Conservation (phyloP, 495 filamentous ascomycete species). For the Aspergillus affinis region DNA sequence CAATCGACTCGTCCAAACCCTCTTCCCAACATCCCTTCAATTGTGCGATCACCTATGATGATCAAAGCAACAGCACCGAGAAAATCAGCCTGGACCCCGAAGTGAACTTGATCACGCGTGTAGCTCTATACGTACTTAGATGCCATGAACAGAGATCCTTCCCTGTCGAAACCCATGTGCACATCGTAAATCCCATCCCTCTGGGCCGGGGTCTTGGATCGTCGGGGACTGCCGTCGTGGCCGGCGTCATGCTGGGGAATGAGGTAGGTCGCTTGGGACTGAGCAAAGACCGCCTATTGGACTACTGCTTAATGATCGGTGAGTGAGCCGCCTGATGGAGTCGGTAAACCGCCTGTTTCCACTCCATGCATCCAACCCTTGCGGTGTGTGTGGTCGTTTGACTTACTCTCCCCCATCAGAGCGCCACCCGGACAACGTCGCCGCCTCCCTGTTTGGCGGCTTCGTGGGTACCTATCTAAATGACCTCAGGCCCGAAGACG, state of each 20-base stretch:
- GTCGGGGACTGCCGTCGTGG: conserved; percentile 91
- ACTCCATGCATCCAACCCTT: conserved; percentile 4
- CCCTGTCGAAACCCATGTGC: conserved; percentile 81
- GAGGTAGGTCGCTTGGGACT: conserved; percentile 79
- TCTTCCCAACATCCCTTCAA: conserved; percentile 67
- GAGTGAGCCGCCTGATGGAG: conserved; percentile 13
- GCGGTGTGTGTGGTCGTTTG: not conserved
- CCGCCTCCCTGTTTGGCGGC: conserved; percentile 91
- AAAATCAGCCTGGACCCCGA: conserved; percentile 76
- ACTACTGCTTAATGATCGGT: conserved; percentile 94
- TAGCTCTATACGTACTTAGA: conserved; percentile 86
- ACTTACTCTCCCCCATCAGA: conserved; percentile 47
- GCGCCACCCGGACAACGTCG: conserved; percentile 95
- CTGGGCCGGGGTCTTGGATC: conserved; percentile 87
- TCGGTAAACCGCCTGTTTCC: not conserved
- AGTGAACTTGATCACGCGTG: conserved; percentile 85
- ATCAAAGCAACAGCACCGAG: conserved; percentile 68
- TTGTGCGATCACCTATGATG: conserved; percentile 87
- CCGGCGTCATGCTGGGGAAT: conserved; percentile 88
- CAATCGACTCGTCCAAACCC: conserved; percentile 53
- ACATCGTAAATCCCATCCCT: conserved; percentile 91
- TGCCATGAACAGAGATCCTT: conserved; percentile 84
- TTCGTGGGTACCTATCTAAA: conserved; percentile 95
- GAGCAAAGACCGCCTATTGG: conserved; percentile 78
- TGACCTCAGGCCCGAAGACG: conserved; percentile 81